phyloP scores from a whole-genome alignment of 495 filamentous ascomycete genomes.

The Talaromyces adpressus region DNA sequence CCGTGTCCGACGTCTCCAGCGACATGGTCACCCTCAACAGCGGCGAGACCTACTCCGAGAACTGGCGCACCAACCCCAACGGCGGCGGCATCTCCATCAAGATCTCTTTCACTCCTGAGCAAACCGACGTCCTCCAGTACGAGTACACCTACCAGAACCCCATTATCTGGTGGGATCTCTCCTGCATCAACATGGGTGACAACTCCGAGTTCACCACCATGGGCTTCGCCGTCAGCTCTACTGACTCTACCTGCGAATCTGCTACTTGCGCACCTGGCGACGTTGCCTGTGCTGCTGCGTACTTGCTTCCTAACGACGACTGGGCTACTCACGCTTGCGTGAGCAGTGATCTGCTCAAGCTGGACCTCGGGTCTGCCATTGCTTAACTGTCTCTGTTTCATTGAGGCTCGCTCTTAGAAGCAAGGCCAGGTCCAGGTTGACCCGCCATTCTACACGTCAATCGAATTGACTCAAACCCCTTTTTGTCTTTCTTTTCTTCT shows the following conservation, averaged over 20 bases:
- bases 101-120: constrained; percentile 27
- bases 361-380: constrained; percentile 21
- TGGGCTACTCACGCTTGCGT: constrained; percentile 40
- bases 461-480: neutral
- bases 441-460: neutral
- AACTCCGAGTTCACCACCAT: constrained; percentile 32
- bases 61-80: constrained; percentile 32
- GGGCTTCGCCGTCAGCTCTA: constrained; percentile 34
- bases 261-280: constrained; percentile 35
- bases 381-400: neutral
- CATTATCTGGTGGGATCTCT: constrained; percentile 41
- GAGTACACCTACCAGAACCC: constrained; percentile 35
- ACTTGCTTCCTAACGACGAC: constrained; percentile 35
- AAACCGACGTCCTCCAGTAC: constrained; percentile 39
- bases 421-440: neutral
- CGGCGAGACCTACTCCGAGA: constrained; percentile 28
- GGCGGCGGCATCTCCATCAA: constrained; percentile 43
- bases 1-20: constrained; percentile 27
- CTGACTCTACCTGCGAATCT: constrained; percentile 23
- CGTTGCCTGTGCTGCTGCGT: constrained; percentile 30
- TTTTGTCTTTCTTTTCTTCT: constrained; percentile 1
- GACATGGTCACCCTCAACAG: constrained; percentile 32
- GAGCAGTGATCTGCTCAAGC: constrained; percentile 28
- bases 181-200: constrained; percentile 32
- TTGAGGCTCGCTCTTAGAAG: neutral